Evolutionary conservation across 495 filamentous ascomycete genomes (phyloP), one percentile per base, ranked within the genome.

Genomic region (Annulohypoxylon maeteangense): DNA sequence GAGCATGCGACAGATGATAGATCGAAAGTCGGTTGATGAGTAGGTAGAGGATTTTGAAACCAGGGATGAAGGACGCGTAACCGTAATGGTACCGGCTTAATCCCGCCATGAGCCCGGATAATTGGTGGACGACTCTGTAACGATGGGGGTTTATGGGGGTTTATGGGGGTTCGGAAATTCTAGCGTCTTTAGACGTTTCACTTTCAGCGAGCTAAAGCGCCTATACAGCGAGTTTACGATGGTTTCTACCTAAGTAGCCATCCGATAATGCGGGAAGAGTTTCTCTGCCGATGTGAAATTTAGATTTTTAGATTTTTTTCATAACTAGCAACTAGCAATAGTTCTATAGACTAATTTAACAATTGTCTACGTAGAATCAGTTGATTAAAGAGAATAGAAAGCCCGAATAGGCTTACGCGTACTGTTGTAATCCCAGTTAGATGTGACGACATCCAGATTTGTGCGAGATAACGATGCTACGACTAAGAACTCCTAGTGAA

Each of bases 391-490:
- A 51, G 20, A 27, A 25, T 51, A 25, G 25, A 29, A 51, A 51
- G 3, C 23, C 18, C 47, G 20, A 51, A 51, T 27, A 27, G 31
- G 54, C 54, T 57, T 38, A 57, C 54, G 54, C 32, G 54, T 38
- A 57, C 32, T 40, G 54, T 57, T 57, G 54, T 34, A 40, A 57
- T 57, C 54, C 54, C 38, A 40, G 54, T 40, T 57, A n/a, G 36
- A 11, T 23, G 54, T 57, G 54, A 42, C 54, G 54, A 40, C 54
- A 57, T 57, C 23, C 7, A 6, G 20, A 38, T 40, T 57, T 36
- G n/a, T 34, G 32, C 31, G 18, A 40, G 32, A 57, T 57, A 57
- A 40, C 20, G 32, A 36, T 16, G 20, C 32, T 25, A 40, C 20
- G 14, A 8, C 11, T 25, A 27, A 12, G 22, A 51, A 27, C 11